phyloP scores from a whole-genome alignment of 768 basidiomycete genomes.

The Dioszegia hungarica region DNA sequence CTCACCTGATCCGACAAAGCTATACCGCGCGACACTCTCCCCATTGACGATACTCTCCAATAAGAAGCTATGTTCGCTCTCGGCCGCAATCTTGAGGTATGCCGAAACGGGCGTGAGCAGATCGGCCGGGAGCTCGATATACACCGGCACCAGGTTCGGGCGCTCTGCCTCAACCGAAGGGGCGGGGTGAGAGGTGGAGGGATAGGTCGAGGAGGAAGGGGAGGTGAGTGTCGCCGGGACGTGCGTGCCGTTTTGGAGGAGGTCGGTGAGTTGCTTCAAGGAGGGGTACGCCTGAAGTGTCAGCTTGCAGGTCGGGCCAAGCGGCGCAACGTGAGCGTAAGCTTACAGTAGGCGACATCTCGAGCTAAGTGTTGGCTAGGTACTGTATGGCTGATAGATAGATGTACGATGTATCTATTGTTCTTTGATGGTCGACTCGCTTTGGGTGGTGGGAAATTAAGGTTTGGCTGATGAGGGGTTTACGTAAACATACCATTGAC shows the following conservation, averaged over 20 bases:
- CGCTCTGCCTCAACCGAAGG: constrained; percentile 2
- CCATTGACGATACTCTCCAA: constrained; percentile 88
- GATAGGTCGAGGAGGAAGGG: constrained; percentile 21
- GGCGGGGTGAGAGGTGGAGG: constrained; percentile 13
- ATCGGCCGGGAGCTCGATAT: constrained; percentile 87
- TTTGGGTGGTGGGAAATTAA: too few relatives aligned
- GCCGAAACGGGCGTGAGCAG: constrained; percentile 95
- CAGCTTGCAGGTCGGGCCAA: too few relatives aligned
- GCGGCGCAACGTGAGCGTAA: too few relatives aligned
- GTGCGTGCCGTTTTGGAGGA: constrained; percentile 24
- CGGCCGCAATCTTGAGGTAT: constrained; percentile 85
- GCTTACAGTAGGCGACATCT: constrained; percentile 9
- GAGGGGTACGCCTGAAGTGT: constrained; percentile 17
- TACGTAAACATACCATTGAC: too few relatives aligned
- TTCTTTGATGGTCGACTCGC: too few relatives aligned
- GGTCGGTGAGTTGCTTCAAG: constrained; percentile 23
- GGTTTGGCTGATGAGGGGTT: too few relatives aligned
- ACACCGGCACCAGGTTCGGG: constrained; percentile 82
- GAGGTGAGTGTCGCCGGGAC: constrained; percentile 34
- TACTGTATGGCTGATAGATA: neutral
- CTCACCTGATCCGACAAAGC: constrained; percentile 91
- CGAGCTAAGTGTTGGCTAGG: neutral
- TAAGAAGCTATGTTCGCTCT: constrained; percentile 89
- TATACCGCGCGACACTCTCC: constrained; percentile 86
- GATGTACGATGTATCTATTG: too few relatives aligned